These are phyloP conservation scores for Pythium sukuiense DNA, from an alignment of 352 stramenopile genomes.

Conservation along the genomic window DNA sequence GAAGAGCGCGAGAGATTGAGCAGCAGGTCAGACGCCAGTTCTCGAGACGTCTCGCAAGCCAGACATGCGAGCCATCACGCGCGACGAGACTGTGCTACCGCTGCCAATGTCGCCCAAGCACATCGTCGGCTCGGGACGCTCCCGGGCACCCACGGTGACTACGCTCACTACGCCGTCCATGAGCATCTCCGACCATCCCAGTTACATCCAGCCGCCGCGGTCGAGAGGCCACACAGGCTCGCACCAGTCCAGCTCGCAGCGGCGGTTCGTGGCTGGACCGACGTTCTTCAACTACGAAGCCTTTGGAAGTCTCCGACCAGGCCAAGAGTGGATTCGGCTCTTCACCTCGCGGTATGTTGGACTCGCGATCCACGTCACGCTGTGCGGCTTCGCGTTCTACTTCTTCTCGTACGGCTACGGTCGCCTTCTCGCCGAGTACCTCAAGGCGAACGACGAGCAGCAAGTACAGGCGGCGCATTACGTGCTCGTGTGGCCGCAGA, in stretches of 20 bases:
- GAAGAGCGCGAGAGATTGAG: background rate
- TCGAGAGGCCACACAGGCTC: conserved; percentile 9
- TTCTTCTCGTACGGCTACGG: conserved; percentile 29
- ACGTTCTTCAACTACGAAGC: conserved; percentile 36
- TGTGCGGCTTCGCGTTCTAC: conserved; percentile 25
- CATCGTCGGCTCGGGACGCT: background rate
- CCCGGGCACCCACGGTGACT: conserved; percentile 9
- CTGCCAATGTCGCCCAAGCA: conserved; percentile 8
- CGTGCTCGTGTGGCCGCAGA: conserved; percentile 47
- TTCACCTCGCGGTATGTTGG: conserved; percentile 24
- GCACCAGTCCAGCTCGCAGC: conserved; percentile 9
- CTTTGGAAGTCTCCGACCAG: conserved; percentile 28
- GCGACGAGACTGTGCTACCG: conserved; percentile 8
- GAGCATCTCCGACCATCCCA: conserved; percentile 15
- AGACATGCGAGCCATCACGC: conserved; percentile 9
- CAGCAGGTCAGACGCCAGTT: background rate
- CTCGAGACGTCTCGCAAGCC: background rate
- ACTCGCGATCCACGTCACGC: conserved; percentile 19
- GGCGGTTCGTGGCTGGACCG: conserved; percentile 22
- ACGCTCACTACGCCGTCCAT: conserved; percentile 18
- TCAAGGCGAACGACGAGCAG: conserved; percentile 16
- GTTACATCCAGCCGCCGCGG: background rate
- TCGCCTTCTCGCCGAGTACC: conserved; percentile 24
- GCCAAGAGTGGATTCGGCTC: conserved; percentile 17
- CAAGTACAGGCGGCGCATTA: conserved; percentile 27